Evolutionary conservation across 2,329 filamentous ascomycete genomes (phyloP).

Genomic region (Cercospora beticola): DNA sequence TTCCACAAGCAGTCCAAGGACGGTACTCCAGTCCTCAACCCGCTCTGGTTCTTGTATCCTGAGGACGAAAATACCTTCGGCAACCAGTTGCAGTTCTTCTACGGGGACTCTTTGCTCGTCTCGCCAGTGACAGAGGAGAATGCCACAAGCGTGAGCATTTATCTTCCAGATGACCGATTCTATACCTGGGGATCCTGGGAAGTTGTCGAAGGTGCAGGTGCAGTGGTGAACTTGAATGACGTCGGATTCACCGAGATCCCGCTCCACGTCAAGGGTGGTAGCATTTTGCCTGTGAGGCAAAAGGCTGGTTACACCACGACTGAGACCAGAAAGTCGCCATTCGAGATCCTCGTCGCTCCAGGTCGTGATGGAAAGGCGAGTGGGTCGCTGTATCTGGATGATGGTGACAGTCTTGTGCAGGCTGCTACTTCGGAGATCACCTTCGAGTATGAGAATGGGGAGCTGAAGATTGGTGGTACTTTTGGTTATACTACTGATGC

Average conservation of each 20-base stretch:
- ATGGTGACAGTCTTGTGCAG: conserved; percentile 68
- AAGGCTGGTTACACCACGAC: conserved; percentile 60
- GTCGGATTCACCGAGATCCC: conserved; percentile 58
- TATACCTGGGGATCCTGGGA: conserved; percentile 59
- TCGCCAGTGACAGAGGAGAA: conserved; percentile 56
- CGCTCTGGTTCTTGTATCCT: conserved; percentile 70
- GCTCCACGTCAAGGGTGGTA: conserved; percentile 65
- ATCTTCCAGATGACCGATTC: conserved; percentile 58
- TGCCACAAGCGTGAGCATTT: conserved; percentile 53
- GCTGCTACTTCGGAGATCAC: conserved; percentile 54
- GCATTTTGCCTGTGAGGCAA: conserved; percentile 60
- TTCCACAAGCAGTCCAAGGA: conserved; percentile 60
- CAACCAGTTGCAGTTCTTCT: conserved; percentile 60
- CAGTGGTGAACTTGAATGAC: conserved; percentile 42
- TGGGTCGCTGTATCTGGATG: conserved; percentile 73
- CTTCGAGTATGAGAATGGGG: conserved; percentile 58
- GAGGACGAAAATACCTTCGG: conserved; percentile 53
- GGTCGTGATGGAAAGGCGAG: conserved; percentile 60
- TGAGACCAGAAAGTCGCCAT: conserved; percentile 63
- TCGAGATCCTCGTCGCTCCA: conserved; percentile 69
- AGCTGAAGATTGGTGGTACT: conserved; percentile 12
- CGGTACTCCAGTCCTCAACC: conserved; percentile 65
- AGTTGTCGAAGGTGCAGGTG: conserved; percentile 48
- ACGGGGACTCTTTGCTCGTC: conserved; percentile 56
- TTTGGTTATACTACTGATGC: conserved; percentile 17